Conservation (phyloP, 2,329 filamentous ascomycete species). For the Kalaharituber pfeilii region DNA sequence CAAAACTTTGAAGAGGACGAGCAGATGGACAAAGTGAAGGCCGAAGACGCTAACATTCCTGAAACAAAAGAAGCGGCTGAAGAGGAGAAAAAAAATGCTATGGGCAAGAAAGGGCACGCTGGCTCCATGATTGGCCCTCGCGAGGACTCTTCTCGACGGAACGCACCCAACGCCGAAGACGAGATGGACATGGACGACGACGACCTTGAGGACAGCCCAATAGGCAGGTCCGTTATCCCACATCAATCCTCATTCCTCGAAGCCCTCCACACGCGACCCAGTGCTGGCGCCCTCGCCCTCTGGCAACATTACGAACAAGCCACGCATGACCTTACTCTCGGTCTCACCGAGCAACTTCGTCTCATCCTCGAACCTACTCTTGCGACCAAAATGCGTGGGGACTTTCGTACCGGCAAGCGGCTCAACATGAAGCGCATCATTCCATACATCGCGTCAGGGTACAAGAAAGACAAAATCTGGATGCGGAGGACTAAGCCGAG, state of each 20-base stretch:
- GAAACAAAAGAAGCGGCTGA: slow-evolving; percentile 19
- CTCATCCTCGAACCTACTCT: slow-evolving; percentile 89
- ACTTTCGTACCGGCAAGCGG: slow-evolving; percentile 92
- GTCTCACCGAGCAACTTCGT: slow-evolving; percentile 82
- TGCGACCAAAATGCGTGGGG: slow-evolving; percentile 87
- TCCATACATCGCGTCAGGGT: slow-evolving; percentile 92
- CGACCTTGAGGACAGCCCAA: slow-evolving; percentile 25
- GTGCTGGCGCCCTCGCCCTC: slow-evolving; percentile 43
- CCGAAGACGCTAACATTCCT: slow-evolving; percentile 36
- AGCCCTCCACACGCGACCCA: slow-evolving; percentile 8
- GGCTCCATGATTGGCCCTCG: slow-evolving; percentile 17
- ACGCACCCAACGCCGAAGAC: slow-evolving; percentile 19
- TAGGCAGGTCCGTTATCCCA: slow-evolving; percentile 1
- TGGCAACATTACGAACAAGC: slow-evolving; percentile 74
- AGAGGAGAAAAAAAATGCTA: slow-evolving; percentile 27
- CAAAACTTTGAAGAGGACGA: slow-evolving; percentile 36
- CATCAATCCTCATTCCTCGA: too few species aligned
- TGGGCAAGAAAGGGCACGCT: slow-evolving; percentile 27
- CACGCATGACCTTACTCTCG: slow-evolving; percentile 72
- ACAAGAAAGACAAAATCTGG: slow-evolving; percentile 99
- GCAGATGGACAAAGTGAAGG: slow-evolving; percentile 17
- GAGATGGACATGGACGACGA: slow-evolving; percentile 23
- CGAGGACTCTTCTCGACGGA: slow-evolving; percentile 2
- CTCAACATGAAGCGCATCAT: slow-evolving; percentile 99
- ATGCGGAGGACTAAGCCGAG: slow-evolving; percentile 83